Evolutionary conservation across 1,139 yeast genomes (phyloP).

Genomic region (Pichia sp.): DNA sequence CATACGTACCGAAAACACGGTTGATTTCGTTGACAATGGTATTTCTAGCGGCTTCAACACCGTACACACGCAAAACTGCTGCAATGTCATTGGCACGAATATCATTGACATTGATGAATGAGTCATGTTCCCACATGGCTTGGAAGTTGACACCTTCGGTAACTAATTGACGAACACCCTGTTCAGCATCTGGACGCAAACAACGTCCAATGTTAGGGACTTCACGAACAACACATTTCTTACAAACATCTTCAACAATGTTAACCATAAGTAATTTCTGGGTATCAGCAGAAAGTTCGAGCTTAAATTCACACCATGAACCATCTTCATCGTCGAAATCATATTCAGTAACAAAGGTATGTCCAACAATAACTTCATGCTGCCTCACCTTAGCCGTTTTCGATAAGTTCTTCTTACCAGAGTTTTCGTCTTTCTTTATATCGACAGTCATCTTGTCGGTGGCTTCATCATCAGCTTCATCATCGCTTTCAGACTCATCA

Average conservation of each 20-base stretch:
- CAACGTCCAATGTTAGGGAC: slow-evolving; percentile 90
- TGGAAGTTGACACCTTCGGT: slow-evolving; percentile 98
- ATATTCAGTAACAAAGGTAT: slow-evolving; percentile 69
- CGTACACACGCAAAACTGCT: slow-evolving; percentile 86
- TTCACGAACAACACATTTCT: slow-evolving; percentile 88
- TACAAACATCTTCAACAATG: slow-evolving; percentile 88
- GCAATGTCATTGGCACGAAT: slow-evolving; percentile 90
- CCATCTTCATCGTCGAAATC: slow-evolving; percentile 88
- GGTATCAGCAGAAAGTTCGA: slow-evolving; percentile 79
- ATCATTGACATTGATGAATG: slow-evolving; percentile 81
- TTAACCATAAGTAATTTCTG: slow-evolving; percentile 97
- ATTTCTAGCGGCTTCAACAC: slow-evolving; percentile 98
- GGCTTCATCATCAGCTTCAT: slow-evolving; percentile 29
- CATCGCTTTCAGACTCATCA: slow-evolving; percentile 36
- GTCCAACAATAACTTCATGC: slow-evolving; percentile 69
- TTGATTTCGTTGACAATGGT: slow-evolving; percentile 95
- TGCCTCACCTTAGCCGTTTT: slow-evolving; percentile 79
- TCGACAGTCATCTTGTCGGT: slow-evolving; percentile 21
- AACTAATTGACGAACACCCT: slow-evolving; percentile 65
- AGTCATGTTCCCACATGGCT: slow-evolving; percentile 98
- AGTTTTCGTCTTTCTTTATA: slow-evolving; percentile 17
- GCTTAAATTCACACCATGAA: slow-evolving; percentile 86
- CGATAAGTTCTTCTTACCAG: slow-evolving; percentile 34
- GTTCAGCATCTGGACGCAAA: slow-evolving; percentile 73
- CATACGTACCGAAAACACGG: slow-evolving; percentile 94